Evolutionary conservation across 257 asterid genomes (phyloP).

Genomic region (Solanum chmielewskii): DNA sequence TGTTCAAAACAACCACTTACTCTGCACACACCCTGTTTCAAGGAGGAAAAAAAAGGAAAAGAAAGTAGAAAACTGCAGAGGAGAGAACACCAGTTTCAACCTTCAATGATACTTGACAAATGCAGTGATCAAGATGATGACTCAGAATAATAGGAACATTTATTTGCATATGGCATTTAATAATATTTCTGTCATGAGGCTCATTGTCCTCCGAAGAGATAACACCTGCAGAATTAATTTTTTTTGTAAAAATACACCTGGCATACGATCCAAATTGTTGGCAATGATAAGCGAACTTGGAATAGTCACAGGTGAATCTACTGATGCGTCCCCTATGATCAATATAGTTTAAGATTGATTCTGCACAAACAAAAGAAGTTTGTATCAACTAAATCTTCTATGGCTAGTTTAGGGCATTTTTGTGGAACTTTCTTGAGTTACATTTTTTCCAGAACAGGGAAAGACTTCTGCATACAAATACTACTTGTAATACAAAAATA

Average conservation of each 20-base stretch:
- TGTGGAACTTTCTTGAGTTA: background rate
- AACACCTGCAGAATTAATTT: background rate
- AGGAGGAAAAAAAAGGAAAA: background rate
- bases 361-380: conserved; percentile 34
- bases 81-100: background rate
- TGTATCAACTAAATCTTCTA: background rate
- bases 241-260: conserved; percentile 32
- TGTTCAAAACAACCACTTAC: background rate
- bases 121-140: background rate
- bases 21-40: background rate
- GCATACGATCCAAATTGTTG: conserved; percentile 58
- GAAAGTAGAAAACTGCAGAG: background rate
- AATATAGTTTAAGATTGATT: conserved; percentile 32
- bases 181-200: background rate
- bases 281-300: conserved; percentile 69
- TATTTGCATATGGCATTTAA: background rate
- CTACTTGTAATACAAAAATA: background rate
- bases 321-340: conserved; percentile 24
- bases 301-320: conserved; percentile 17
- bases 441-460: background rate
- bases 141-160: background rate
- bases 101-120: background rate
- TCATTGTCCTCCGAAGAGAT: background rate
- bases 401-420: background rate
- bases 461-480: background rate